Evolutionary conservation across 305 asterid genomes (phyloP), one percentile per base, ranked within the genome.

Genomic region (Fraxinus latifolia): DNA sequence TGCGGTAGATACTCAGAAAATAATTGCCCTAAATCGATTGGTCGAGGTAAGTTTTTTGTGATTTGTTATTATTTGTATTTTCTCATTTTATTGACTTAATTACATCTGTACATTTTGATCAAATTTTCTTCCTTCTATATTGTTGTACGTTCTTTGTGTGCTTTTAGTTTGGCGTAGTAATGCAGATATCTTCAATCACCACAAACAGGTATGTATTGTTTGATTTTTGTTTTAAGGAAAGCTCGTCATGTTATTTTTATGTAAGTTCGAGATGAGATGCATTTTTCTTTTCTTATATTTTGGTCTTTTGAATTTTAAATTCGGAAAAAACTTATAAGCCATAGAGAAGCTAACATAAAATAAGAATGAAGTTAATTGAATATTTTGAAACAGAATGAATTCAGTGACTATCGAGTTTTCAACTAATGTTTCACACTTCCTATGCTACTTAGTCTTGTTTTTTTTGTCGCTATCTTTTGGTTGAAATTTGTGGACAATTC

Each of bases 21-120:
- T 92, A 86, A 87, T 87, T 82, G 97, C 95, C 73, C 85, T 94
- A 74, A 88, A 90, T 84, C 95, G 99, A 78, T 87, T 96, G 92
- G 91, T 88, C 90, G 90, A 91, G 93, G 96, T 94, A 77, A 36
- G 79, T 77, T 83, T 34, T 76, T 11, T 19, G 14, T 81, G 39
- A 50, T 83, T 36, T 67, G 1, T 65, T 15, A 15, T 39, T 37
- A 37, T 8, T 37, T 37, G 47, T 37, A 37, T 37, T 37, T 37
- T 37, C 14, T 9, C 47, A 37, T 37, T 21, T 67, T 83, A 15
- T 74, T 60, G 85, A 36, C 84, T 67, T 50, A 77, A 37, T 55
- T 32, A 12, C 29, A 15, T 31, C 72, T 67, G 34, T 58, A n/a
- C 17, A 27, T 72, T 1, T 58, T 44, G 75, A 34, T 76, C 19